Percentiles rank a stretch among this genome's conserved stretches.
phyloP scores from a whole-genome alignment of 768 basidiomycete species.

The Clitopilus hobsonii region DNA sequence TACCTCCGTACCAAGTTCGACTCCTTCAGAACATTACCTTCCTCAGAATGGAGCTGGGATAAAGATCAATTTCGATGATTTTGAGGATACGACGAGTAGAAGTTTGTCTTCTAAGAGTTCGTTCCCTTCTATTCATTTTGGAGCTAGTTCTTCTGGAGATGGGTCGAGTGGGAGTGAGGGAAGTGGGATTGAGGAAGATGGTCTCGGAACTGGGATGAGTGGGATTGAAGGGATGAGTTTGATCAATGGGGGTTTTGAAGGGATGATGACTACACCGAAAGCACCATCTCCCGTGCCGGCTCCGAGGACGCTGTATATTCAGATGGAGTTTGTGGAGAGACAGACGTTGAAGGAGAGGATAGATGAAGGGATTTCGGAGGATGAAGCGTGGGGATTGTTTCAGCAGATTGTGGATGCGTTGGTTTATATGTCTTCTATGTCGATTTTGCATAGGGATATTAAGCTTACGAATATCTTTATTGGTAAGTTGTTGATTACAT shows the following conservation, averaged over 20 bases:
- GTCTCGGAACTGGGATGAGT: slow-evolving; percentile 8
- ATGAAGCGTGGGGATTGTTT: slow-evolving; percentile 87
- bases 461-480: slow-evolving; percentile 95
- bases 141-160: slow-evolving; percentile 36
- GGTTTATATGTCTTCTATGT: slow-evolving; percentile 81
- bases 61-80: slow-evolving; percentile 56
- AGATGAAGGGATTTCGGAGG: slow-evolving; percentile 75
- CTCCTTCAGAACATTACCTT: slow-evolving; percentile 24
- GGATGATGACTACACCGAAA: slow-evolving; percentile 6
- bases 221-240: too few species aligned
- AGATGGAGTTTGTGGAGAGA: slow-evolving; percentile 55
- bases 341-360: slow-evolving; percentile 44
- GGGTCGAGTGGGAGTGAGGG: slow-evolving; percentile 13
- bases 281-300: slow-evolving; percentile 22
- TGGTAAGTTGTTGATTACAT: slow-evolving; percentile 46
- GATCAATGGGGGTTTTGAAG: too few species aligned
- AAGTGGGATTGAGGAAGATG: slow-evolving; percentile 7
- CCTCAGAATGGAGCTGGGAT: slow-evolving; percentile 53
- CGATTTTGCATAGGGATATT: slow-evolving; percentile 88
- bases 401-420: slow-evolving; percentile 88
- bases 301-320: slow-evolving; percentile 79
- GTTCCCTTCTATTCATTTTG: slow-evolving; percentile 86
- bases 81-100: slow-evolving; percentile 51
- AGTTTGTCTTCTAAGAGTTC: not conserved
- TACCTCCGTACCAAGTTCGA: slow-evolving; percentile 46